Evolutionary conservation across 768 basidiomycete species (phyloP).

Genomic region (Serendipita sp.): DNA sequence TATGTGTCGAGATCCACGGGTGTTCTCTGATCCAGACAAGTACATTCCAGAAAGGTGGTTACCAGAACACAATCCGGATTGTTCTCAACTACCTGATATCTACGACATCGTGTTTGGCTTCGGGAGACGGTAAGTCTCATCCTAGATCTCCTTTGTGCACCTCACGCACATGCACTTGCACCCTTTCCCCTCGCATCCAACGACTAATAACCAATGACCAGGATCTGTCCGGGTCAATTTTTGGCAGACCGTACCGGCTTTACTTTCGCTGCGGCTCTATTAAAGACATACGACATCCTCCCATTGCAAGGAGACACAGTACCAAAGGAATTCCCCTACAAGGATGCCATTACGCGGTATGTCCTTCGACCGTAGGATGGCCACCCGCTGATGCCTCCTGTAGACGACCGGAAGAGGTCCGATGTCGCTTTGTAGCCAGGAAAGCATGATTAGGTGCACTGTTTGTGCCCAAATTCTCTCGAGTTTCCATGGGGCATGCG

Average conservation of each 20-base stretch:
- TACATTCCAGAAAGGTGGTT: not conserved
- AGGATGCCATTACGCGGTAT: slow-evolving; percentile 4
- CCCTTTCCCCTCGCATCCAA: not conserved
- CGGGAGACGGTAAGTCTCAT: not conserved
- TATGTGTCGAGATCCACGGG: not conserved
- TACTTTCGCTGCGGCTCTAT: not conserved
- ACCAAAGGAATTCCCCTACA: not conserved
- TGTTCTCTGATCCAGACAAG: not conserved
- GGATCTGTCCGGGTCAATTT: not conserved
- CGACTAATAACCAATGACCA: not conserved
- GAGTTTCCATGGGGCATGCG: no score
- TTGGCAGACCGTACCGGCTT: not conserved
- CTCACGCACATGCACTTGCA: not conserved
- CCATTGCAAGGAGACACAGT: not conserved
- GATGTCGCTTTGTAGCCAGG: not conserved
- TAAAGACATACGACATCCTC: not conserved
- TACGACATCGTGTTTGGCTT: slow-evolving; percentile 2
- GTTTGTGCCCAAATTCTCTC: no score
- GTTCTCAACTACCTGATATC: not conserved
- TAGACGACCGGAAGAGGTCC: not conserved
- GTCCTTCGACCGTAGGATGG: not conserved
- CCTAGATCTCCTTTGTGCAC: no score
- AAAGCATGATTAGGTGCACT: no score
- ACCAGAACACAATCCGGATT: not conserved
- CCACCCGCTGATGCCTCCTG: not conserved